Evolutionary conservation across 2,329 filamentous ascomycete genomes (phyloP), one percentile per base, ranked within the genome.

Genomic region (Lasiodiplodia citricola): DNA sequence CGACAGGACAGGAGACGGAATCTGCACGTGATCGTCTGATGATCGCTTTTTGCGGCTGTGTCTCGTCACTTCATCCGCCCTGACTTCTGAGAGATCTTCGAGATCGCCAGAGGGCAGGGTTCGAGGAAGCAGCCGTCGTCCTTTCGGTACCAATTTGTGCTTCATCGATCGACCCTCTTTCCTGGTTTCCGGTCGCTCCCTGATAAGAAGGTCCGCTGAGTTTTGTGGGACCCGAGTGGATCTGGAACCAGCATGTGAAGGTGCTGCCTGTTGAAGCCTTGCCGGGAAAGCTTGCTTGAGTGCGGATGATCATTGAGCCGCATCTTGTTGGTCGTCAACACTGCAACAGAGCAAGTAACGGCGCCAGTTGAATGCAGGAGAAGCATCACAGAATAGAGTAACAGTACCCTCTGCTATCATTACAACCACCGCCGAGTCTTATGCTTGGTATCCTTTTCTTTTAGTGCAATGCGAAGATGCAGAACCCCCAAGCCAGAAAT

Each of bases 391-490:
- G 18, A 23, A 35, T 8, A 41, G n/a, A 44, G 44, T 21, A 64
- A 31, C 21, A 64, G n/a, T 18, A 13, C 60, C 38, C 44, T 52
- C 31, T 25, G 18, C 60, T 64, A 31, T 28, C 47, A 64, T 64
- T 64, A 64, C 44, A 21, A 58, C n/a, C 28, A 44, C 28, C 28
- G 21, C 23, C 7, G 28, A 38, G 18, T 21, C 35, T 64, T 38
- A 64, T 52, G 60, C 60, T 18, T 52, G n/a, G 23, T 52, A 52
- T 37, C 47, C 31, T 52, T 64, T 64, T 64, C n/a, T 52, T 38
- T 38, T n/a, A 10, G 18, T 54, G 47, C 3, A 23, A 35, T 11
- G 16, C 11, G 37, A 57, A 41, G 11, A 38, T 64, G 28, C 31
- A 64, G 18, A 31, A 50, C 47, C 6, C 58, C 60, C 60, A 64